Evolutionary conservation across 2,329 filamentous ascomycete genomes (phyloP).

Genomic region (Zymoseptoria passerinii): DNA sequence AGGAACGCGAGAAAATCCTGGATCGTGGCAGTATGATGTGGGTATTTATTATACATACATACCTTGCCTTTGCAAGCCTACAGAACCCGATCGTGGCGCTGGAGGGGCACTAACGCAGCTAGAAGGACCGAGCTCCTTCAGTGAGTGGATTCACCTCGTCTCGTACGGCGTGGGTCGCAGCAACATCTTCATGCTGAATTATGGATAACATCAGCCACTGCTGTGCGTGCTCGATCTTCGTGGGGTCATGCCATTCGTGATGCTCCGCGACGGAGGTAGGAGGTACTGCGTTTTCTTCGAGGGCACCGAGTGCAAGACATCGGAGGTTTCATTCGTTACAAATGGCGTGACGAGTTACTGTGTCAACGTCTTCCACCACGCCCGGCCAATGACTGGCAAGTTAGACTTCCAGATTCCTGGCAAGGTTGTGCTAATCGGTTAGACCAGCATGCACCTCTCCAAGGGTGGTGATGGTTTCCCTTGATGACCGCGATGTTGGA

Average conservation of each 20-base stretch:
- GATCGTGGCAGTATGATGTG: not conserved
- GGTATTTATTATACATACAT: not conserved
- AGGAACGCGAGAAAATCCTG: not conserved
- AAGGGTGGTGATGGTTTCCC: not conserved
- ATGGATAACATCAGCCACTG: not conserved
- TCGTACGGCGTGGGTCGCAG: not conserved
- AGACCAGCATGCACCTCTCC: not conserved
- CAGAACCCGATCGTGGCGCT: not conserved
- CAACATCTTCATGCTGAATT: not conserved
- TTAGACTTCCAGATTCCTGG: not conserved
- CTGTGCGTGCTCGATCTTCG: not conserved
- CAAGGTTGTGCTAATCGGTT: not conserved
- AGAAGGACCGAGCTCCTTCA: not conserved
- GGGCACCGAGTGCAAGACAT: not conserved
- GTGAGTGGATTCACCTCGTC: not conserved
- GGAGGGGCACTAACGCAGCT: not conserved
- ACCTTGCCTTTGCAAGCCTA: not conserved
- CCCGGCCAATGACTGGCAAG: not conserved
- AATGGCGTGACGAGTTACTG: not conserved
- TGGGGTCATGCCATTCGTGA: not conserved
- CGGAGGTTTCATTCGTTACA: not conserved
- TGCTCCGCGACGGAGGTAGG: not conserved
- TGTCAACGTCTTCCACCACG: not conserved
- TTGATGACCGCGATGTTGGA: not conserved
- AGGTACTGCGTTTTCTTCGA: not conserved